These are phyloP conservation scores for Solanum tarapatanum DNA, from an alignment of 257 asterid species.

Conservation along the genomic window DNA sequence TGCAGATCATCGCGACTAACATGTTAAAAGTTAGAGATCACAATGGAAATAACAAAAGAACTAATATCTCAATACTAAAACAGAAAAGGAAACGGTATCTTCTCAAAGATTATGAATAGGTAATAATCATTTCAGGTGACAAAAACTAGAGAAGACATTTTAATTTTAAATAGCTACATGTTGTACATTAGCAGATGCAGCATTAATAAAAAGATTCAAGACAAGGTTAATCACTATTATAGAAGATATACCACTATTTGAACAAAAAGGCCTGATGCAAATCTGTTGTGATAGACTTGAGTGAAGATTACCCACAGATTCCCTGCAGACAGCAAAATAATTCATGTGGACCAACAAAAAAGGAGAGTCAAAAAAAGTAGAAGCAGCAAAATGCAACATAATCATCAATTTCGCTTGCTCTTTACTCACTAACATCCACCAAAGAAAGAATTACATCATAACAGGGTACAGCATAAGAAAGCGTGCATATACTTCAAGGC, in stretches of 20 bases:
- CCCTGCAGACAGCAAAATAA: slow-evolving; percentile 27
- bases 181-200: not conserved
- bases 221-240: not conserved
- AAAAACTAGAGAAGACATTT: not conserved
- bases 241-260: slow-evolving; percentile 47
- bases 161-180: not conserved
- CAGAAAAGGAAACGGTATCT: not conserved
- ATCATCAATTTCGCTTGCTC: not conserved
- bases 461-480: not conserved
- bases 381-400: not conserved
- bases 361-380: not conserved
- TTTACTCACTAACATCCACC: not conserved
- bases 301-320: slow-evolving; percentile 15
- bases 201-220: not conserved
- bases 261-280: slow-evolving; percentile 59
- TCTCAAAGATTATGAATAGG: not conserved
- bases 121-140: not conserved
- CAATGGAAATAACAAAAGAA: not conserved
- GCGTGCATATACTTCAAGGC: not conserved
- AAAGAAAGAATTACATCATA: not conserved
- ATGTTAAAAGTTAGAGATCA: not conserved
- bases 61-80: not conserved
- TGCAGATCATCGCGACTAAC: not conserved
- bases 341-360: slow-evolving; percentile 4
- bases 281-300: slow-evolving; percentile 24